A percentile compares a stretch with the other conserved stretches of the same genome.
These are phyloP conservation scores for Kodamaea kaohsiungensis DNA, from an alignment of 805 yeast genomes.

Conservation along the genomic window DNA sequence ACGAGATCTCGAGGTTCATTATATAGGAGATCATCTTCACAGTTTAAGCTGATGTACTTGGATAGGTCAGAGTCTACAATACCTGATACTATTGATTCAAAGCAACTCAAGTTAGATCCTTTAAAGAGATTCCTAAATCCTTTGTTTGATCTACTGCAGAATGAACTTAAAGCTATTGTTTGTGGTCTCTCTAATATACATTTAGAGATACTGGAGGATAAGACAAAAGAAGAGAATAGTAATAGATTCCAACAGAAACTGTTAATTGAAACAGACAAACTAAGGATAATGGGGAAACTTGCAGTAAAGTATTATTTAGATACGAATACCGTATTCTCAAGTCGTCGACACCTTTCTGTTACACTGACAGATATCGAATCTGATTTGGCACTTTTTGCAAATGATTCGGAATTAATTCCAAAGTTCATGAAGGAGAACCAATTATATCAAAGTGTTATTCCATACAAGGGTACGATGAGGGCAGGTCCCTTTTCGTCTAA, in stretches of 20 bases:
- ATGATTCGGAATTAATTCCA: constrained; percentile 22
- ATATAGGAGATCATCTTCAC: constrained; percentile 1
- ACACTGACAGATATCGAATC: constrained; percentile 28
- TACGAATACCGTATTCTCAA: constrained; percentile 30
- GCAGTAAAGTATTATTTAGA: constrained; percentile 24
- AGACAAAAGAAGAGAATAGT: neutral
- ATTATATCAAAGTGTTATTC: constrained; percentile 30
- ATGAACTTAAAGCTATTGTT: constrained; percentile 28
- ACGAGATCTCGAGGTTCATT: neutral
- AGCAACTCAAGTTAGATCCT: constrained; percentile 15
- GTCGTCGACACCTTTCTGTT: constrained; percentile 29
- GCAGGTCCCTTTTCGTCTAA: constrained; percentile 17
- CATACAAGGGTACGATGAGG: constrained; percentile 31
- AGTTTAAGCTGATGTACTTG: constrained; percentile 1
- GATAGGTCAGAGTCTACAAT: constrained; percentile 6
- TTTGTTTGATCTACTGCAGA: constrained; percentile 16
- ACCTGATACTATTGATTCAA: constrained; percentile 3
- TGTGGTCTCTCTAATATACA: constrained; percentile 30
- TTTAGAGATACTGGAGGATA: neutral
- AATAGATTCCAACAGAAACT: neutral
- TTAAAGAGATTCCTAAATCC: constrained; percentile 28
- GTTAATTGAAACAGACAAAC: constrained; percentile 16
- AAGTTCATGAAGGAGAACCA: constrained; percentile 34
- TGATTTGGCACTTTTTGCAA: constrained; percentile 21
- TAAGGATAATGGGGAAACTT: constrained; percentile 29